These are phyloP conservation scores for Arthromyces matolae DNA, from an alignment of 768 basidiomycete species.

Conservation along the genomic window DNA sequence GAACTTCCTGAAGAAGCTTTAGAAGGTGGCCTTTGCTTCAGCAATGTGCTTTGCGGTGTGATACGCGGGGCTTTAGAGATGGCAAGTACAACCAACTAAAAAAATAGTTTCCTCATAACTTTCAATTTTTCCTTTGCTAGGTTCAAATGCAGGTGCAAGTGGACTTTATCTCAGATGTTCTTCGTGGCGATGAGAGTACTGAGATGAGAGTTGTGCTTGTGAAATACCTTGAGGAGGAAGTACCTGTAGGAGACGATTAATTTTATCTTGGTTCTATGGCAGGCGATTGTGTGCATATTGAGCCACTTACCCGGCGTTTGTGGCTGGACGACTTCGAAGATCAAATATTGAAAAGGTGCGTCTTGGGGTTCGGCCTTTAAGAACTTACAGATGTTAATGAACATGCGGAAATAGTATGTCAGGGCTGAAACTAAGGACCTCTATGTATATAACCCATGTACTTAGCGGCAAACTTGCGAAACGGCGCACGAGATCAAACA, in stretches of 20 bases:
- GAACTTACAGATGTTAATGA: background rate
- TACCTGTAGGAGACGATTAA: constrained; percentile 89
- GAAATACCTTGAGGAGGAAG: constrained; percentile 94
- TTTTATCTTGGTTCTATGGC: background rate
- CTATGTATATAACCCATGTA: background rate
- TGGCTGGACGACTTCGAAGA: background rate
- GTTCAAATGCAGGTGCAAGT: constrained; percentile 95
- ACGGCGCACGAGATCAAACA: no score
- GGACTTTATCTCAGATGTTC: constrained; percentile 83
- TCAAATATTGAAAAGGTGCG: background rate
- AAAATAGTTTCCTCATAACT: background rate
- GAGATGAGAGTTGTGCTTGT: constrained; percentile 89
- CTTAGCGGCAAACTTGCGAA: no score
- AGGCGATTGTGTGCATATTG: background rate
- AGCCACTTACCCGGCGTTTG: background rate
- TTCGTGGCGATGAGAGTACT: constrained; percentile 91
- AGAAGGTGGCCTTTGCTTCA: constrained; percentile 94
- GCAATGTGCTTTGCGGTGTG: constrained; percentile 94
- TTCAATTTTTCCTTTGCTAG: constrained; percentile 36
- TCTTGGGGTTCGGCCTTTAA: no score
- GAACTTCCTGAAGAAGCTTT: constrained; percentile 92
- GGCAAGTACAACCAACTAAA: constrained; percentile 48
- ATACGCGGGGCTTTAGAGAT: constrained; percentile 92
- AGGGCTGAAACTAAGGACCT: background rate
- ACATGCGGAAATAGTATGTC: constrained; percentile 4